These are phyloP conservation scores for Bidens hawaiensis DNA, from an alignment of 140 eudicot species.

Conservation along the genomic window DNA sequence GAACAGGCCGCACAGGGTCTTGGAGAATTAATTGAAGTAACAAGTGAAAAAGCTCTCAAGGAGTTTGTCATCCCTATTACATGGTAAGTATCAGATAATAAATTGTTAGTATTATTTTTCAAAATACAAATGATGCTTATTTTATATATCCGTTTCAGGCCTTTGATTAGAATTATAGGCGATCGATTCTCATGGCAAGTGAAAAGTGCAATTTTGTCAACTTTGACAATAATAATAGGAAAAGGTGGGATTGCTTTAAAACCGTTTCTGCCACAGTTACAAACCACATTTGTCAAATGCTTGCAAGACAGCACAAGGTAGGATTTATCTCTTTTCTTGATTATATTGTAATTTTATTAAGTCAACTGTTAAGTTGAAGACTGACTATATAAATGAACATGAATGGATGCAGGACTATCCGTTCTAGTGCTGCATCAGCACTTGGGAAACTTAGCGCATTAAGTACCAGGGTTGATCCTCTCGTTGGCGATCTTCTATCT, in stretches of 20 bases:
- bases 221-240: conserved; percentile 78
- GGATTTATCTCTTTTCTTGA: background rate
- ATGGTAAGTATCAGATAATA: conserved; percentile 60
- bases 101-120: background rate
- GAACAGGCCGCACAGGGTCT: conserved; percentile 99
- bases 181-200: conserved; percentile 99
- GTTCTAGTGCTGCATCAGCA: conserved; percentile 92
- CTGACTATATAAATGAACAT: too few relatives aligned
- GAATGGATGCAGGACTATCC: conserved; percentile 54
- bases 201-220: conserved; percentile 95
- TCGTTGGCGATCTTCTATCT: conserved; percentile 93
- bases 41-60: conserved; percentile 80
- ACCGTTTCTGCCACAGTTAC: conserved; percentile 99
- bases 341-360: conserved; percentile 2
- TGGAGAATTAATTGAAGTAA: conserved; percentile 96
- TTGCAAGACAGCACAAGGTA: conserved; percentile 89
- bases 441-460: conserved; percentile 97
- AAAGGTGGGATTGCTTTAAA: conserved; percentile 95
- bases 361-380: too few relatives aligned
- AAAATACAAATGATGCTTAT: background rate
- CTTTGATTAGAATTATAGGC: conserved; percentile 90
- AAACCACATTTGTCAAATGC: conserved; percentile 94
- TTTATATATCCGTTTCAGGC: conserved; percentile 43
- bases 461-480: conserved; percentile 91
- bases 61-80: conserved; percentile 95